Base-by-base conservation (phyloP, 2,329 filamentous ascomycete species). In the Pseudopyrenochaeta lycopersici region DNA sequence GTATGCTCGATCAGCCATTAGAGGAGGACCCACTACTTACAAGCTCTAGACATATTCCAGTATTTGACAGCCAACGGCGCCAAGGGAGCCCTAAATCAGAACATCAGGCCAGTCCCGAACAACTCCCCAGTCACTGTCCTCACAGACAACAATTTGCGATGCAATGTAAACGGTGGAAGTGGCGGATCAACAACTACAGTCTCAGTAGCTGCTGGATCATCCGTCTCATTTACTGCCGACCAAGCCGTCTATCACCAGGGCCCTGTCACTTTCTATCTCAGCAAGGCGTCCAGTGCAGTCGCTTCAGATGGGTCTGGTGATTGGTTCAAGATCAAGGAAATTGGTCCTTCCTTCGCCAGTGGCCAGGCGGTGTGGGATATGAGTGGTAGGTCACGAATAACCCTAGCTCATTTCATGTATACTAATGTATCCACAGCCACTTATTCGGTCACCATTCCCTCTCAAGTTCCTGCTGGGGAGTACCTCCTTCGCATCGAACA, bases 401-500 rank as follows among this genome's bases (percentile, higher is more conserved):
- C 7, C 27, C 39, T 15, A 10, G 33, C 9, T 3, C 12, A n/a
- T 41, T 3, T 18, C n/a, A 33, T 12, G 11, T 5, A 20, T 12
- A 32, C 58, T 68, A 60, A 67, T 43, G 45, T 18, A 2, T 6
- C 14, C 18, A 7, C 20, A 74, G 72, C 56, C 27, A 69, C 70
- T 14, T 75, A 75, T 56, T 62, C 63, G 9, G 77, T 74, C 46
- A 73, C 63, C 4, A 74, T 82, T 31, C 80, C 80, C 6, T 68
- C 64, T 4, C 75, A 74, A 39, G 67, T 77, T 5, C 72, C 80
- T 3, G 64, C 74, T 17, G 80, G 80, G 20, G 72, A 82, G 52
- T 82, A 82, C 61, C 73, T 82, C 15, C 69, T 82, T 32, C 75
- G 80, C 20, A 76, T 79, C 46, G 80, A 83, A 67, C 80, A 82